phyloP scores from a whole-genome alignment of 2,329 filamentous ascomycete species.

The Septoria petroselini region DNA sequence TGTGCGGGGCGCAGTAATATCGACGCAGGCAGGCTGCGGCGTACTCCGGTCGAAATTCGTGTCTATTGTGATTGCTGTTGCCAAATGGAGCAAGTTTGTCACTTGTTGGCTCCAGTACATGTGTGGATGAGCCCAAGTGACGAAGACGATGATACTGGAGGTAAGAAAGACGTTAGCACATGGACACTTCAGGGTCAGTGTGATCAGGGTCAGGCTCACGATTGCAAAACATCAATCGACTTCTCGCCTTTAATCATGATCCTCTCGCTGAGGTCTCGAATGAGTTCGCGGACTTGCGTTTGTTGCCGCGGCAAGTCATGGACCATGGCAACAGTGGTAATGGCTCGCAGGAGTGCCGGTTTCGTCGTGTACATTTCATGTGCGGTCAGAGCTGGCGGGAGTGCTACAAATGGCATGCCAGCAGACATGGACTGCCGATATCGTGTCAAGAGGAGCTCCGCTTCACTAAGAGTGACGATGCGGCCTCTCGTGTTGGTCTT shows the following conservation, averaged over 20 bases:
- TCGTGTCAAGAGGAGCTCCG: conserved; percentile 31
- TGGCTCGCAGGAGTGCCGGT: conserved; percentile 33
- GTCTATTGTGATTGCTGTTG: conserved; percentile 31
- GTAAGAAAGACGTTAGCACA: conserved; percentile 24
- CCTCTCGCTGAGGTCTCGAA: conserved; percentile 32
- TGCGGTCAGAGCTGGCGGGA: conserved; percentile 26
- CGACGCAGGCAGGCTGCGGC: conserved; percentile 22
- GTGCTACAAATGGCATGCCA: conserved; percentile 30
- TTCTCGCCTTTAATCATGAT: conserved; percentile 36
- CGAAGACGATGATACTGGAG: conserved; percentile 15
- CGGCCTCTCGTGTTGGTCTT: conserved; percentile 5
- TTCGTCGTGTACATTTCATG: conserved; percentile 26
- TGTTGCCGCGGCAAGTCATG: conserved; percentile 33
- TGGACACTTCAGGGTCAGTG: neutral
- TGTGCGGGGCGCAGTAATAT: conserved; percentile 5
- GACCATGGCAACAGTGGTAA: conserved; percentile 32
- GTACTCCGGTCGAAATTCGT: conserved; percentile 32
- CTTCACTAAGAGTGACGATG: conserved; percentile 28
- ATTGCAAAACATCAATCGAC: conserved; percentile 33
- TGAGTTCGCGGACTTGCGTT: conserved; percentile 29
- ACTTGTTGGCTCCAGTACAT: conserved; percentile 34
- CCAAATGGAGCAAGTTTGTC: conserved; percentile 33
- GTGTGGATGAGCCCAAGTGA: conserved; percentile 28
- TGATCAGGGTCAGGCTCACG: neutral
- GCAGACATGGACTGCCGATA: conserved; percentile 31